Percentiles rank a stretch among this genome's conserved stretches.
Conservation (phyloP, 129 eudicot species). For the Centella asiatica region DNA sequence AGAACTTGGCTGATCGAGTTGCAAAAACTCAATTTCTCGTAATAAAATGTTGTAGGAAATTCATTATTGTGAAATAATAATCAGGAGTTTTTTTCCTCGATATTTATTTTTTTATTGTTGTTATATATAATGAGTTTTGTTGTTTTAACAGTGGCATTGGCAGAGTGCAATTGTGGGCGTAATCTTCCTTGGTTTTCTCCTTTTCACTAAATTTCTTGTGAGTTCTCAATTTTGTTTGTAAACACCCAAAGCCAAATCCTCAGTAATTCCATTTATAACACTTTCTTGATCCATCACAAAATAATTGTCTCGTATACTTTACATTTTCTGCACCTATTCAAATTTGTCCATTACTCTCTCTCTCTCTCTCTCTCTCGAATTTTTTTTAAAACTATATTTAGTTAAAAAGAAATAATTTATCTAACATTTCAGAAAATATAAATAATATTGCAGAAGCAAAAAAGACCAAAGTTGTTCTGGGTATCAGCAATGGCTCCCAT, state of each 20-base stretch:
- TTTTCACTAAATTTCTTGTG: slow-evolving; percentile 57
- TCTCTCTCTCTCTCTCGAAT: too few species aligned
- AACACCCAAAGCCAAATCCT: too few species aligned
- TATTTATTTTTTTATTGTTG: not conserved
- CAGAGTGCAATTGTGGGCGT: slow-evolving; percentile 66
- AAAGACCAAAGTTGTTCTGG: slow-evolving; percentile 71
- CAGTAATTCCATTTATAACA: too few species aligned
- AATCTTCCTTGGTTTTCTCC: slow-evolving; percentile 57
- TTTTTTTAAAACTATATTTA: too few species aligned
- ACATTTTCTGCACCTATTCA: not conserved
- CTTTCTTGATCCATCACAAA: too few species aligned
- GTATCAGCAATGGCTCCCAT: slow-evolving; percentile 86
- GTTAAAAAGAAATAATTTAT: not conserved
- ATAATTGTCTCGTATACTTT: too few species aligned
- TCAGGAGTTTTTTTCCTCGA: too few species aligned
- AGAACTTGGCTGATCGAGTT: too few species aligned
- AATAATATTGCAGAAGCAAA: slow-evolving; percentile 50
- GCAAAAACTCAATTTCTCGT: too few species aligned
- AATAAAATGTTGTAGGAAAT: too few species aligned
- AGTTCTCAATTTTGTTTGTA: slow-evolving; percentile 15
- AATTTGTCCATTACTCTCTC: too few species aligned
- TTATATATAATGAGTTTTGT: not conserved
- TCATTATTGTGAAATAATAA: too few species aligned
- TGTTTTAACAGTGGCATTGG: slow-evolving; percentile 59
- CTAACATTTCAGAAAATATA: not conserved